Base-by-base conservation (phyloP, 306 rosid species). In the Medicago lupulina region DNA sequence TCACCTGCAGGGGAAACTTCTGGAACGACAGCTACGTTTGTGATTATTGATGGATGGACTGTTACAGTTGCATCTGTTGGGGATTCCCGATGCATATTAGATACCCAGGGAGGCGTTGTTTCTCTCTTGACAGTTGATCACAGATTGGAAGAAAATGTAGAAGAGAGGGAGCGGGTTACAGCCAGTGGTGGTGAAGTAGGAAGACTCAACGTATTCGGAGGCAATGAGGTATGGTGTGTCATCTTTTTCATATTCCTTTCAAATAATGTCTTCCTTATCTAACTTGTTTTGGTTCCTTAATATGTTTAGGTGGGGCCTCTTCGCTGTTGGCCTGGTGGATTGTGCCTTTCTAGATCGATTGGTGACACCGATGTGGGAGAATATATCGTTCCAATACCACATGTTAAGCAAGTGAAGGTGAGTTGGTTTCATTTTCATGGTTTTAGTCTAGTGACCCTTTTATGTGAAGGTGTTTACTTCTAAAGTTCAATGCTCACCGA, bases 181-280 rank as follows among this genome's bases (percentile, higher is more conserved):
- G 98, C 98, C 23, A 91, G 98, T 81, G 98, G 98, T 9, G 98
- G 98, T 67, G 97, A 94, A 88, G 98, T 94, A 63, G 98, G 98
- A 76, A 89, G 98, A 85, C 96, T 94, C 62, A 94, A 91, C 69
- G 87, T 94, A 46, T 91, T 82, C 66, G 98, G 98, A 19, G 97
- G 94, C 73, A 91, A 83, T 71, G 97, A 87, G 96, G 96, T 89
- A 84, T 66, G 14, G 12, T 41, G 55, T 69, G 61, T 69, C 28
- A 73, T 64, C 50, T 28, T 79, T 58, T 73, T 80, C 59, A 31
- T 43, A 17, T 55, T 73, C 66, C 58, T 71, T 76, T 58, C 83
- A 18, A 46, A 50, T 64, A 49, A 39, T 41, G 46, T 63, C 31
- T n/a, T 23, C 44, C 60, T 57, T 64, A 11, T 50, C 34, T 39